phyloP scores from a whole-genome alignment of 2,329 filamentous ascomycete genomes.

The Pseudocercospora cruenta region DNA sequence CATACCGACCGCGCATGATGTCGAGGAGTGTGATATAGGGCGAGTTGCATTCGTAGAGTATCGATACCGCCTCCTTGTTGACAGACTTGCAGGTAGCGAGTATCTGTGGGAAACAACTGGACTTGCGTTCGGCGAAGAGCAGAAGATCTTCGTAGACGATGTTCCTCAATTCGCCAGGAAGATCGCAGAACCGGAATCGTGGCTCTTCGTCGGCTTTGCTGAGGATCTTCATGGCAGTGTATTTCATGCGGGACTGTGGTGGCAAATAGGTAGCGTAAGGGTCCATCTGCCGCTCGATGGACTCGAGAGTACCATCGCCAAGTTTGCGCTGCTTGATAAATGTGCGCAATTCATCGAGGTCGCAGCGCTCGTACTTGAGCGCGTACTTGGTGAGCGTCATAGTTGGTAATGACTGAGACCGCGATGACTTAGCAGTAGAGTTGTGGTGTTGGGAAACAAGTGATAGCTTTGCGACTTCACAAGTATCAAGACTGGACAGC shows the following conservation, averaged over 20 bases:
- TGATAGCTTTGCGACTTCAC: neutral
- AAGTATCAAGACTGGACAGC: neutral
- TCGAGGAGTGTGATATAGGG: neutral
- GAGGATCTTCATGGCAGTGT: neutral
- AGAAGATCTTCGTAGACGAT: neutral
- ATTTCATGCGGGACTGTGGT: neutral
- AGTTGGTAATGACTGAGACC: neutral
- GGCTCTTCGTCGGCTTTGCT: neutral
- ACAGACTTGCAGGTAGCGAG: neutral
- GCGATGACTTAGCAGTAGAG: neutral
- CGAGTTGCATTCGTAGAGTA: neutral
- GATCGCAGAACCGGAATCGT: neutral
- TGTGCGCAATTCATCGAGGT: neutral
- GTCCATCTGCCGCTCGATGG: neutral
- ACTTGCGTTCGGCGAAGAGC: neutral
- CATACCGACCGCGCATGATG: no score
- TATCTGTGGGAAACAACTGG: neutral
- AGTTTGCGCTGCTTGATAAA: neutral
- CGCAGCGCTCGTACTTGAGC: neutral
- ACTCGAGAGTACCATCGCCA: neutral
- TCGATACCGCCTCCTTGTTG: neutral
- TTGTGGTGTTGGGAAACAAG: neutral
- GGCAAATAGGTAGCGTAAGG: neutral
- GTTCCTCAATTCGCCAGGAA: neutral
- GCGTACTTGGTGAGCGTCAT: neutral